Conservation (phyloP, 1,284 basidiomycete genomes). For the Meira nashicola region DNA sequence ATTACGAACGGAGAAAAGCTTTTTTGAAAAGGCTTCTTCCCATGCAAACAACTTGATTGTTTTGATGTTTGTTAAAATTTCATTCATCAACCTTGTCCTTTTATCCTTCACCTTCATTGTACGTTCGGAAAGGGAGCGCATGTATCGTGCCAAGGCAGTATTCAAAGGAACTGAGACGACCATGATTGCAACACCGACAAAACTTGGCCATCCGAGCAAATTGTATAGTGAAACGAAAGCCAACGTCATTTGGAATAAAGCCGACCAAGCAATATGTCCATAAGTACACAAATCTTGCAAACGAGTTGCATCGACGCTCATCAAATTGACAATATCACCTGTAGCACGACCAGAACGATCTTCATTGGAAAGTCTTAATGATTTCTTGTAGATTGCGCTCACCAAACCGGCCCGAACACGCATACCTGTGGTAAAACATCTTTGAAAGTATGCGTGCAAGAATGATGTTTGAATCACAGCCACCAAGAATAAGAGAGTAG, state of each 20-base stretch:
- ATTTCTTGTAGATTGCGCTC: conserved; percentile 77
- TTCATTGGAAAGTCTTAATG: conserved; percentile 76
- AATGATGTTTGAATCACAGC: conserved; percentile 69
- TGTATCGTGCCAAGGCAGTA: conserved; percentile 49
- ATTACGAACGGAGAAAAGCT: conserved; percentile 73
- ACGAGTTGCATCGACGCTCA: conserved; percentile 74
- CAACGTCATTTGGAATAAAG: conserved; percentile 64
- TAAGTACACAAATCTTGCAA: conserved; percentile 83
- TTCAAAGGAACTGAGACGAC: conserved; percentile 31
- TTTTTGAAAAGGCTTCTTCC: conserved; percentile 80
- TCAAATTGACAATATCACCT: conserved; percentile 92
- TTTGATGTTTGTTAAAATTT: conserved; percentile 69
- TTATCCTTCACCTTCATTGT: conserved; percentile 83
- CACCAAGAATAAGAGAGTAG: conserved; percentile 65
- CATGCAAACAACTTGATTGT: conserved; percentile 61
- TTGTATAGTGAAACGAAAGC: conserved; percentile 85
- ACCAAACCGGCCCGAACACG: conserved; percentile 82
- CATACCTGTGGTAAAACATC: conserved; percentile 80
- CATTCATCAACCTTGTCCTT: conserved; percentile 58
- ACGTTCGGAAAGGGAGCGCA: conserved; percentile 74
- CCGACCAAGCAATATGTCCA: conserved; percentile 59
- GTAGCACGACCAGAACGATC: conserved; percentile 69
- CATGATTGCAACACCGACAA: conserved; percentile 90
- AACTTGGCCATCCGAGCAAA: conserved; percentile 84
- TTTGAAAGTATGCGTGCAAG: conserved; percentile 84